Percentiles rank a stretch among this genome's conserved stretches.
These are phyloP conservation scores for Aspergillus ustus DNA, from an alignment of 2,329 filamentous ascomycete species.

Conservation along the genomic window DNA sequence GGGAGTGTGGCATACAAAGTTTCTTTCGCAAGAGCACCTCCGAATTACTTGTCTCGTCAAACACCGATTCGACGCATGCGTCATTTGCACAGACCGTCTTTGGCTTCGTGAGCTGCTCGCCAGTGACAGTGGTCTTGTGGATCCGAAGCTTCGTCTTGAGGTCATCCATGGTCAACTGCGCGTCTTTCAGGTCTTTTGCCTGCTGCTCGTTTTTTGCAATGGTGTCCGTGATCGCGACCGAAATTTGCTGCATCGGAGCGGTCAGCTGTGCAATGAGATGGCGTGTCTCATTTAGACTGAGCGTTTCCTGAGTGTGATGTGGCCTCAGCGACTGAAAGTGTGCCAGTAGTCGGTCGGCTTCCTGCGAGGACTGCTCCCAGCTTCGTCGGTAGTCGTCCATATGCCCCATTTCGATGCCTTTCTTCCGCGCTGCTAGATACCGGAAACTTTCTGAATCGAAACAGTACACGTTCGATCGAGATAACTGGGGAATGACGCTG, in stretches of 20 bases:
- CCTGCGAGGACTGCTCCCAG: slow-evolving; percentile 9
- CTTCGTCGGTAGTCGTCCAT: slow-evolving; percentile 9
- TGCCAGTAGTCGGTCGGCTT: slow-evolving; percentile 6
- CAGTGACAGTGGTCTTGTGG: slow-evolving; percentile 12
- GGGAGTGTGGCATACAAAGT: neutral
- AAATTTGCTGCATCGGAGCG: slow-evolving; percentile 15
- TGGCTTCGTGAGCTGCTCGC: slow-evolving; percentile 1
- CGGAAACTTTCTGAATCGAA: slow-evolving; percentile 16
- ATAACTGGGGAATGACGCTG: slow-evolving; percentile 5
- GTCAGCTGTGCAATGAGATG: slow-evolving; percentile 16
- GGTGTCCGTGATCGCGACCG: slow-evolving; percentile 11
- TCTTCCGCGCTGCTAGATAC: slow-evolving; percentile 8
- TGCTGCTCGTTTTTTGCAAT: slow-evolving; percentile 9
- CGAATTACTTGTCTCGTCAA: slow-evolving; percentile 1
- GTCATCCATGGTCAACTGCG: neutral
- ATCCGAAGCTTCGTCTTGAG: slow-evolving; percentile 1
- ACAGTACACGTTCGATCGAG: slow-evolving; percentile 6
- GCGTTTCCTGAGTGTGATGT: slow-evolving; percentile 13
- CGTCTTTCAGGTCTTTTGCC: neutral
- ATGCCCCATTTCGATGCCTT: slow-evolving; percentile 14
- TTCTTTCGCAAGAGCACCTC: slow-evolving; percentile 12
- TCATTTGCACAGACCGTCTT: slow-evolving; percentile 13
- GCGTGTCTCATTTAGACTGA: slow-evolving; percentile 12
- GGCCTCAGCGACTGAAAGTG: slow-evolving; percentile 10
- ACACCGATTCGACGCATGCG: slow-evolving; percentile 3